Evolutionary conservation across 148 eudicot species (phyloP), one percentile per base, ranked within the genome.

Genomic region (Agrostemma githago): DNA sequence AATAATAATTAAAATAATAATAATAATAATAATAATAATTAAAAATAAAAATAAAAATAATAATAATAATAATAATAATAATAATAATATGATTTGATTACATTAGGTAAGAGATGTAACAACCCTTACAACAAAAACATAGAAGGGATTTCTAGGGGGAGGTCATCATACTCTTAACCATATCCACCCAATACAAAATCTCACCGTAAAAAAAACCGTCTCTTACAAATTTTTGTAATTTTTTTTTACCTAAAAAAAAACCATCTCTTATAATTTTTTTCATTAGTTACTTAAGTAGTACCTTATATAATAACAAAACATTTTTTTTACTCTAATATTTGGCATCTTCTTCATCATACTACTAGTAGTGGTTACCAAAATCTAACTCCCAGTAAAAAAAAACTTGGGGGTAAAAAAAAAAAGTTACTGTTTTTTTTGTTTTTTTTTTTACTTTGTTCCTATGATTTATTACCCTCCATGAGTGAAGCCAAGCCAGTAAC

Each of bases 401-500:
- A 73, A 42, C 11, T 44, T 78, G 65, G 71, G 60, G 11, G 20
- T 11, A 34, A 48, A 12, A 62, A 54, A 17, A 62, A 64, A 57
- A 68, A 76, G 46, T 53, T 53, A 62, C 0, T 9, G 8, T 71
- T 64, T 72, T 65, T n/a, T 40, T 11, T 42, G 53, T 89, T 80
- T 14, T 53, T 34, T 20, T 26, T 26, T 26, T 26, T 0, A 26
- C 34, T 26, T 26, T 26, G 34, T 59, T 65, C 43, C 82, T 66
- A 79, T 51, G 78, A 78, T 73, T 84, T 79, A 67, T 84, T 83
- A 26, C 34, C 34, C 76, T 82, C 88, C 39, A 83, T 85, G 46
- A 86, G 72, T 2, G 87, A 86, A 83, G 88, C 78, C 72, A 88
- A 81, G 34, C 94, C 94, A 73, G 88, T 84, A 62, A 87, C 75